Conservation (phyloP, 75 land plant genomes). For the Selaginella moellendorffii region DNA sequence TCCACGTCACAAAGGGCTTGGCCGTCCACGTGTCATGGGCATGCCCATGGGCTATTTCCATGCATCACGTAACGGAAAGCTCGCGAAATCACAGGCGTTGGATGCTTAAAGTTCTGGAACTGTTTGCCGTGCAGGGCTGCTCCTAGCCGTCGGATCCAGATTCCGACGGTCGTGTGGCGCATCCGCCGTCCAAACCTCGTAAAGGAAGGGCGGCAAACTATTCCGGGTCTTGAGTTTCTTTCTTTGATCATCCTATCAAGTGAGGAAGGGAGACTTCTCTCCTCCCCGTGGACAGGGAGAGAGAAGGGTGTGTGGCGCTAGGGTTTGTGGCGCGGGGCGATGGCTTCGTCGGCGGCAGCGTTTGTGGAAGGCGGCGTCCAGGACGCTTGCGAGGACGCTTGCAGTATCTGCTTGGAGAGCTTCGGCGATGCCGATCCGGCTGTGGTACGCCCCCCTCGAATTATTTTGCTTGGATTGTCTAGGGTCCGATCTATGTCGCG, state of each 20-base stretch:
- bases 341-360: slow-evolving; percentile 59
- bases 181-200: not conserved
- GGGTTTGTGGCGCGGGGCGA: too few species aligned
- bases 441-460: slow-evolving; percentile 32
- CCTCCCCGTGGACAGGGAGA: not conserved
- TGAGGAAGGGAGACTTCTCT: not conserved
- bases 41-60: not conserved
- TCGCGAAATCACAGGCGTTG: not conserved
- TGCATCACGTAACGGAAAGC: too few species aligned
- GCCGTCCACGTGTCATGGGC: not conserved
- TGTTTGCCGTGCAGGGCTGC: too few species aligned
- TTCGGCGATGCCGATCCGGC: slow-evolving; percentile 79
- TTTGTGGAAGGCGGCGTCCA: slow-evolving; percentile 95
- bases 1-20: not conserved
- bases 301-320: not conserved
- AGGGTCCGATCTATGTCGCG: too few species aligned
- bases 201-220: not conserved
- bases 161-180: not conserved
- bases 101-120: too few species aligned
- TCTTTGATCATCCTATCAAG: not conserved
- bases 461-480: too few species aligned
- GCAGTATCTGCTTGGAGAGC: slow-evolving; percentile 85
- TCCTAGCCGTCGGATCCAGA: too few species aligned
- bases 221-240: not conserved
- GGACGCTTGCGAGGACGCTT: slow-evolving; percentile 86